Conservation (phyloP, 495 filamentous ascomycete genomes). For the Neurospora discreta region DNA sequence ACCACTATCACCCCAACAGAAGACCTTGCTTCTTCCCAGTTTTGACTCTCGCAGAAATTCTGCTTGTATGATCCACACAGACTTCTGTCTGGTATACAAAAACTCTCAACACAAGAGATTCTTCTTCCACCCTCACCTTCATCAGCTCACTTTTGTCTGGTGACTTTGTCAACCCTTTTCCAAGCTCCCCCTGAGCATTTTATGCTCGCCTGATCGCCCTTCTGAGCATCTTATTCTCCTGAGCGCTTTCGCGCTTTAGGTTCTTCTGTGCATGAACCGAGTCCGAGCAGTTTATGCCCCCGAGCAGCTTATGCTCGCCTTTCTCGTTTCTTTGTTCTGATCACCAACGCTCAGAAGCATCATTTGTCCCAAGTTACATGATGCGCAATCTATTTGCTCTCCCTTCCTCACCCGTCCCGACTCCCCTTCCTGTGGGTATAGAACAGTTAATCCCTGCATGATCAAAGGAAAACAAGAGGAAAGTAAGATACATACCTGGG, state of each 20-base stretch:
- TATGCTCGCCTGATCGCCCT: not conserved
- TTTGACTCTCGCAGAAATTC: not conserved
- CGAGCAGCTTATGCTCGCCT: not conserved
- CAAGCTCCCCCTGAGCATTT: not conserved
- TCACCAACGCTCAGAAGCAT: not conserved
- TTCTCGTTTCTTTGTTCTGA: not conserved
- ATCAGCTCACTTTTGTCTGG: not conserved
- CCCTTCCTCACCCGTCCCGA: not conserved
- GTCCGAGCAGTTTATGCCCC: not conserved
- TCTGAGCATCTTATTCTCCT: not conserved
- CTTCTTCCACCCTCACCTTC: not conserved
- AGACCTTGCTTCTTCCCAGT: not conserved
- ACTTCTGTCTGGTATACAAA: not conserved
- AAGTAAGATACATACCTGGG: not conserved
- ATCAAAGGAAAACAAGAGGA: not conserved
- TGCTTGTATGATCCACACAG: not conserved
- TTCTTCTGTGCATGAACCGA: not conserved
- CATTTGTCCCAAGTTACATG: not conserved
- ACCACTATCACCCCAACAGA: not conserved
- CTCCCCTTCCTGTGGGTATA: not conserved
- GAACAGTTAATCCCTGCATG: not conserved
- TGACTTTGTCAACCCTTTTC: not conserved
- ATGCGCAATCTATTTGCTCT: not conserved
- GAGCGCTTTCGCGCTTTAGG: not conserved
- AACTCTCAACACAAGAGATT: not conserved